phyloP scores from a whole-genome alignment of 2,329 filamentous ascomycete genomes.

The Aspergillus eucalypticola region DNA sequence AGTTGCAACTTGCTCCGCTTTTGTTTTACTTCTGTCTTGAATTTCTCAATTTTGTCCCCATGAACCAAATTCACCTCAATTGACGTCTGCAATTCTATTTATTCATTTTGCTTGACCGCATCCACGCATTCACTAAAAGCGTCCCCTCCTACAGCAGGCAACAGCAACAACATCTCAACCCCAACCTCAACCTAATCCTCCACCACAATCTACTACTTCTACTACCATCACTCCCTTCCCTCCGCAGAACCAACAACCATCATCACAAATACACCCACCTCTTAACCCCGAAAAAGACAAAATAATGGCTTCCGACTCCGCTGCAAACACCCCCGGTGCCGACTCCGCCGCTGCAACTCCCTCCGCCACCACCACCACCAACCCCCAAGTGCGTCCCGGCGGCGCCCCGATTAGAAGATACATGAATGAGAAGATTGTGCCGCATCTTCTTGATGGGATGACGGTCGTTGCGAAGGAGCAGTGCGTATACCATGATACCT shows the following conservation, averaged over 20 bases:
- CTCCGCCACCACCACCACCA: constrained; percentile 6
- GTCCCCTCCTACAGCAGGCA: no score
- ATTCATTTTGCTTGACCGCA: no score
- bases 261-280: not conserved
- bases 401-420: constrained; percentile 71
- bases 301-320: constrained; percentile 3
- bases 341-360: constrained; percentile 49
- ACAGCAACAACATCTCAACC: not conserved
- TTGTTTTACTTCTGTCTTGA: not conserved
- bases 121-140: no score
- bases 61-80: not conserved
- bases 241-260: constrained; percentile 19
- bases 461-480: constrained; percentile 70
- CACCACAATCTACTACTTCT: not conserved
- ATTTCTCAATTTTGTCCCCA: not conserved
- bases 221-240: constrained; percentile 1
- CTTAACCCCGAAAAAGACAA: constrained; percentile 1
- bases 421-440: constrained; percentile 70
- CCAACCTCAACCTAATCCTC: not conserved
- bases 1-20: constrained; percentile 3
- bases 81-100: no score
- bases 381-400: constrained; percentile 57
- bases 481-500: constrained; percentile 51
- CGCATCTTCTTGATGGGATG: constrained; percentile 71
- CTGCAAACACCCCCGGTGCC: constrained; percentile 25